Conservation (phyloP, 1,284 basidiomycete genomes). For the Porphyrellus sp. region DNA sequence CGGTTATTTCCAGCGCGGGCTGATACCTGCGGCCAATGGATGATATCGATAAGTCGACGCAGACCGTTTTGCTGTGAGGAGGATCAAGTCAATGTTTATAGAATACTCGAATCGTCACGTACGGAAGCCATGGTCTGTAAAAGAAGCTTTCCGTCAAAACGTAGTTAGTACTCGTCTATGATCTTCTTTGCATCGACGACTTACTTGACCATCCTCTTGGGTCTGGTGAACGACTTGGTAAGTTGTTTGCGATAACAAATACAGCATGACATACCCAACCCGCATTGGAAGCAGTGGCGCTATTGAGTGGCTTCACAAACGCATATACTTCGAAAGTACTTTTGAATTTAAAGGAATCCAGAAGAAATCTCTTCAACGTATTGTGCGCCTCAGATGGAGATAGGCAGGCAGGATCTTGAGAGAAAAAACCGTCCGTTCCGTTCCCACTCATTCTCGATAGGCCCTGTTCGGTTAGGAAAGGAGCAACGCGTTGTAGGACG, state of each 20-base stretch:
- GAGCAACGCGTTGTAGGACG: slow-evolving; percentile 35
- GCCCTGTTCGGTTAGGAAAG: slow-evolving; percentile 48
- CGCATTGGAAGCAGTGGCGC: slow-evolving; percentile 45
- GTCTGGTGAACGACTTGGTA: slow-evolving; percentile 35
- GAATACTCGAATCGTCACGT: not conserved
- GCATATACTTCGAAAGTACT: slow-evolving; percentile 42
- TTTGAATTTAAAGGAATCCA: slow-evolving; percentile 45
- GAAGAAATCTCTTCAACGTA: slow-evolving; percentile 44
- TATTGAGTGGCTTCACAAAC: slow-evolving; percentile 48
- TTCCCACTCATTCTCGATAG: slow-evolving; percentile 42
- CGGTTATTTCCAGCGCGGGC: slow-evolving; percentile 33
- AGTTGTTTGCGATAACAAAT: not conserved
- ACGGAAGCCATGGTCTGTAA: slow-evolving; percentile 45
- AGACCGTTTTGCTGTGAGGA: slow-evolving; percentile 48
- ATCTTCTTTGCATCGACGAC: slow-evolving; percentile 5
- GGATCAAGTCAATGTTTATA: not conserved
- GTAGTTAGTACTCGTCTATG: not conserved
- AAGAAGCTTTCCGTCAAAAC: slow-evolving; percentile 36
- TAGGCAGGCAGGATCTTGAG: slow-evolving; percentile 27
- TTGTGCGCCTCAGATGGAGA: slow-evolving; percentile 53
- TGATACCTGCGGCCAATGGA: slow-evolving; percentile 48
- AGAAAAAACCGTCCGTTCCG: slow-evolving; percentile 39
- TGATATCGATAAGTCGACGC: slow-evolving; percentile 49
- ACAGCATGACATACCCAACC: slow-evolving; percentile 46
- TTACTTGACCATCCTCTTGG: slow-evolving; percentile 52